Percentiles rank a stretch among this genome's conserved stretches.
Conservation (phyloP, 108 stramenopile species). For the Skeletonema costatum region DNA sequence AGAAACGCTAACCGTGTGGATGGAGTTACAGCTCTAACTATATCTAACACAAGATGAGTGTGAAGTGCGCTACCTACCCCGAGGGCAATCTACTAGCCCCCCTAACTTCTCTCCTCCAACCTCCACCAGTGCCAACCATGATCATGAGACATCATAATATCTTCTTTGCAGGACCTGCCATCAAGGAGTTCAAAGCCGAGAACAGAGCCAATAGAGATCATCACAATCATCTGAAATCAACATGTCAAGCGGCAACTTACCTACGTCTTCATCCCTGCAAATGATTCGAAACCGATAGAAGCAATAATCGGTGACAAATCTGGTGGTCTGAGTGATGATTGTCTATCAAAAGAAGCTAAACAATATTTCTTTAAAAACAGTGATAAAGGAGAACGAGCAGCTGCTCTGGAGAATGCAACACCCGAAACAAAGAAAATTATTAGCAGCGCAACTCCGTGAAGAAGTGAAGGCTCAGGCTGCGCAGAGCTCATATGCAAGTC, state of each 20-base stretch:
- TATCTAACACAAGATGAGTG: too few relatives aligned
- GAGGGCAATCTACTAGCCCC: too few relatives aligned
- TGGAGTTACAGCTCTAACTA: too few relatives aligned
- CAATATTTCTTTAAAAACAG: constrained; percentile 59
- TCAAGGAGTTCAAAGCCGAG: too few relatives aligned
- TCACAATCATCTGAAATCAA: too few relatives aligned
- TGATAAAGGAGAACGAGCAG: constrained; percentile 44
- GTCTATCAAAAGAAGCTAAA: constrained; percentile 64
- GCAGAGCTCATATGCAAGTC: constrained; percentile 30
- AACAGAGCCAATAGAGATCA: too few relatives aligned
- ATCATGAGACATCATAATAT: too few relatives aligned
- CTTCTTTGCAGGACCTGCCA: too few relatives aligned
- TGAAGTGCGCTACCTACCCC: too few relatives aligned
- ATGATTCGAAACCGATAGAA: constrained; percentile 51
- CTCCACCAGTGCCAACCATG: too few relatives aligned
- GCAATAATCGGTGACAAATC: constrained; percentile 42
- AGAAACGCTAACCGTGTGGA: too few relatives aligned
- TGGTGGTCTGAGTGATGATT: constrained; percentile 70
- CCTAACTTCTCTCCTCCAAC: too few relatives aligned
- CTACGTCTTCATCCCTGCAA: constrained; percentile 68
- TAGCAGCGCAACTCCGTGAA: constrained; percentile 60
- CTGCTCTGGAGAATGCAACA: constrained; percentile 39
- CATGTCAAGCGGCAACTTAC: constrained; percentile 34
- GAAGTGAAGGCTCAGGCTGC: constrained; percentile 25
- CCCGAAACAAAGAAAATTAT: constrained; percentile 57